Conservation (phyloP, 148 eudicot genomes). For the Dysphania ambrosioides region DNA sequence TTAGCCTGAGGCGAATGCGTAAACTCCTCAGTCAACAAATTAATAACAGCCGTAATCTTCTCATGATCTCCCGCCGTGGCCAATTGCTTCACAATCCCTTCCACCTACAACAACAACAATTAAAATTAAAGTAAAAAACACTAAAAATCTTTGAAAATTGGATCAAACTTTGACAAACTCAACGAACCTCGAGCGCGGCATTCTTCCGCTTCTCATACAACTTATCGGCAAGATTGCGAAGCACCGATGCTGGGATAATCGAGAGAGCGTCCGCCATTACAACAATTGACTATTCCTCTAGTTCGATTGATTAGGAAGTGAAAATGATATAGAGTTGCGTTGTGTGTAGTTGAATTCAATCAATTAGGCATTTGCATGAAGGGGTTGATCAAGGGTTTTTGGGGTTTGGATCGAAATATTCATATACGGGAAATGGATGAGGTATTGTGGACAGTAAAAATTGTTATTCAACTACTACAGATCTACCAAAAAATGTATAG, state of each 20-base stretch:
- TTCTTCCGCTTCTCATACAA: slow-evolving; percentile 95
- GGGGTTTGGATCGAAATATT: too few relatives aligned
- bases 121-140: slow-evolving; percentile 3
- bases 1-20: slow-evolving; percentile 81
- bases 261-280: slow-evolving; percentile 63
- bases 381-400: too few relatives aligned
- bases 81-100: slow-evolving; percentile 90
- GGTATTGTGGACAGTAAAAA: too few relatives aligned
- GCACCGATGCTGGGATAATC: slow-evolving; percentile 62
- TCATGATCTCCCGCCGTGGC: slow-evolving; percentile 70
- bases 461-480: too few relatives aligned
- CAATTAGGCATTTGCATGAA: too few relatives aligned
- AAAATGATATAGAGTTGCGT: too few relatives aligned
- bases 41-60: slow-evolving; percentile 79
- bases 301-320: too few relatives aligned
- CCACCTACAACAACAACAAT: slow-evolving; percentile 48
- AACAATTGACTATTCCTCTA: too few relatives aligned
- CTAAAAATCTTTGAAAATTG: slow-evolving; percentile 4
- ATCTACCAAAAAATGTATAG: too few relatives aligned
- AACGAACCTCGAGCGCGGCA: slow-evolving; percentile 85
- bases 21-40: slow-evolving; percentile 63
- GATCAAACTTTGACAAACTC: background rate
- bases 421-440: too few relatives aligned
- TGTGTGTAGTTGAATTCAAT: too few relatives aligned
- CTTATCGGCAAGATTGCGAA: slow-evolving; percentile 88